A percentile compares a stretch with the other conserved stretches of the same genome.
These are phyloP conservation scores for Lasiosphaeris hirsuta DNA, from an alignment of 495 filamentous ascomycete species.

Conservation along the genomic window DNA sequence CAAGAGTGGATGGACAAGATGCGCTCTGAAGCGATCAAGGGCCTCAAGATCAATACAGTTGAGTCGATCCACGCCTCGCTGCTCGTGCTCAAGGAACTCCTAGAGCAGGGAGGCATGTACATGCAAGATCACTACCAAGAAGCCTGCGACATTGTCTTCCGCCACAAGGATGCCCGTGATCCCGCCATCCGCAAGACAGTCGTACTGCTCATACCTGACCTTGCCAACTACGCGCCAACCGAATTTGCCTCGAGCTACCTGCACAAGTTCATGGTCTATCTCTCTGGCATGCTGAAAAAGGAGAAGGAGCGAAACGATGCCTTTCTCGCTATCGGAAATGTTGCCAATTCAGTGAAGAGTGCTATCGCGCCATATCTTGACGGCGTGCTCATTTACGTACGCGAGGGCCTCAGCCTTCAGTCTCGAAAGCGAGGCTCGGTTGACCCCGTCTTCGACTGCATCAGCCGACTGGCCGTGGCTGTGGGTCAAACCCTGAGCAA, in stretches of 20 bases:
- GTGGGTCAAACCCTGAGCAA: slow-evolving; percentile 96
- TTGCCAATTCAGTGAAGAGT: slow-evolving; percentile 92
- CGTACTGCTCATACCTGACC: slow-evolving; percentile 80
- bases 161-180: slow-evolving; percentile 88
- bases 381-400: slow-evolving; percentile 84
- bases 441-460: slow-evolving; percentile 96
- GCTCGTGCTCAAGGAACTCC: slow-evolving; percentile 83
- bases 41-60: slow-evolving; percentile 72
- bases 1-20: slow-evolving; percentile 84
- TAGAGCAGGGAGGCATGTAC: slow-evolving; percentile 95
- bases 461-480: slow-evolving; percentile 91
- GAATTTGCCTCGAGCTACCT: slow-evolving; percentile 81
- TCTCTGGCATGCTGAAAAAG: slow-evolving; percentile 92
- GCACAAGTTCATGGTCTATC: slow-evolving; percentile 94
- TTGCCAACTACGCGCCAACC: slow-evolving; percentile 87
- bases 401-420: slow-evolving; percentile 84
- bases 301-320: slow-evolving; percentile 89
- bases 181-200: slow-evolving; percentile 81
- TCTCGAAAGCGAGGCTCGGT: slow-evolving; percentile 66
- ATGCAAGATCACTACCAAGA: slow-evolving; percentile 89
- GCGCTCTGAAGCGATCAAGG: slow-evolving; percentile 73
- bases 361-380: slow-evolving; percentile 94
- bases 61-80: slow-evolving; percentile 91
- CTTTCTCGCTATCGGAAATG: slow-evolving; percentile 90
- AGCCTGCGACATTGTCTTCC: slow-evolving; percentile 84